Evolutionary conservation across 2,329 filamentous ascomycete species (phyloP), one percentile per base, ranked within the genome.

Genomic region (Phoma sp.): DNA sequence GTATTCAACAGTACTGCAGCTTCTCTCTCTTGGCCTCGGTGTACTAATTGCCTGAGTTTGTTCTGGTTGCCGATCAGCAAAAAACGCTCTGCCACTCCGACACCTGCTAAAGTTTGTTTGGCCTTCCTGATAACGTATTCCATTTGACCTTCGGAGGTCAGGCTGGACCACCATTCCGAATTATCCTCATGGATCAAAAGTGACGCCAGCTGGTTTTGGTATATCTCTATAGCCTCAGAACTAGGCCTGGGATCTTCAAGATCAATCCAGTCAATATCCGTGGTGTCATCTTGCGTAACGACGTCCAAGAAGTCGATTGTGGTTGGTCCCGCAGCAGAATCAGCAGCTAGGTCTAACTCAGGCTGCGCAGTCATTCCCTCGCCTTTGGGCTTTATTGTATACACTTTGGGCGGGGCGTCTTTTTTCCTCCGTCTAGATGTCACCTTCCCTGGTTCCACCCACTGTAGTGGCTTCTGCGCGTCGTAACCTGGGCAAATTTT

Each of bases 381-480:
- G 23, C 22, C 39, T 32, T 22, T 33, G 23, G 33, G 11, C 48
- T 25, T 14, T 10, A 51, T 40, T 0, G 56, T 49, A 35, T 64
- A 60, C 24, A 58, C 45, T 23, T 57, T 61, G 1, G 59, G 43
- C 7, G 49, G 11, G n/a, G 22, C 50, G 42, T 64, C 53, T 36
- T 65, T 65, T 43, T 52, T 63, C 29, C 60, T 61, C 29, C 47
- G 52, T 46, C 66, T 56, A n/a, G 66, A 72, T 4, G 59, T 70
- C 11, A 71, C 64, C 43, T 64, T 69, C 3, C 69, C 69, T 0
- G 66, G 62, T 36, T 66, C 57, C 6, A 73, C 55, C 69, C 69
- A 73, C 39, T 71, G 68, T 25, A 73, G 46, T 14, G 70, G 70
- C 29, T 71, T 73, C 30, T 67, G 58, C n/a, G 68, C 64, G 23